Evolutionary conservation across 805 yeast genomes (phyloP).

Genomic region (Metschnikowia matae): DNA sequence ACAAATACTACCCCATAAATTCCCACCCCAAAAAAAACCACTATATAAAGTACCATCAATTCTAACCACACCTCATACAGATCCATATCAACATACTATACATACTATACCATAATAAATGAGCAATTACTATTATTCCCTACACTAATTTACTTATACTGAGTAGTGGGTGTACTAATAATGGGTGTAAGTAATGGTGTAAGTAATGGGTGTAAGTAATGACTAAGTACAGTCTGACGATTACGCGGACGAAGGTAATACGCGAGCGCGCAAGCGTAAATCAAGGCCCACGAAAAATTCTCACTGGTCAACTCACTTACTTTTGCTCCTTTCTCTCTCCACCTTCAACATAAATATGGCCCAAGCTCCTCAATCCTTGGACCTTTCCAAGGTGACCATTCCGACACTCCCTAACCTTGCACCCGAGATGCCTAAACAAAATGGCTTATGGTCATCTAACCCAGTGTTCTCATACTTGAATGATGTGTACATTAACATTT

Average conservation of each 20-base stretch:
- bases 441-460: slow-evolving; percentile 73
- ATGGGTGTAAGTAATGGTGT: too few species aligned
- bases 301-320: neutral
- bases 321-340: neutral
- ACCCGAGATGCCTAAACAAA: slow-evolving; percentile 48
- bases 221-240: neutral
- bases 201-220: too few species aligned
- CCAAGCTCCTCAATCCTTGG: slow-evolving; percentile 33
- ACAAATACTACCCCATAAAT: too few species aligned
- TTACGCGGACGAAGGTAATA: neutral
- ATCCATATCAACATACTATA: too few species aligned
- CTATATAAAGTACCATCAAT: too few species aligned
- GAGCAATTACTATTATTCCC: too few species aligned
- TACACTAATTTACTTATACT: too few species aligned
- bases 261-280: neutral
- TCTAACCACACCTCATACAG: neutral
- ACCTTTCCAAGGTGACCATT: slow-evolving; percentile 52
- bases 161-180: too few species aligned
- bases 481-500: slow-evolving; percentile 66
- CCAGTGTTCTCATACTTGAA: slow-evolving; percentile 78
- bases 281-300: slow-evolving; percentile 3
- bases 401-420: slow-evolving; percentile 58
- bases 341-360: slow-evolving; percentile 9
- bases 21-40: too few species aligned
- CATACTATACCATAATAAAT: too few species aligned